Evolutionary conservation across 352 stramenopile species (phyloP).

Genomic region (Pythium pectinolyticum): DNA sequence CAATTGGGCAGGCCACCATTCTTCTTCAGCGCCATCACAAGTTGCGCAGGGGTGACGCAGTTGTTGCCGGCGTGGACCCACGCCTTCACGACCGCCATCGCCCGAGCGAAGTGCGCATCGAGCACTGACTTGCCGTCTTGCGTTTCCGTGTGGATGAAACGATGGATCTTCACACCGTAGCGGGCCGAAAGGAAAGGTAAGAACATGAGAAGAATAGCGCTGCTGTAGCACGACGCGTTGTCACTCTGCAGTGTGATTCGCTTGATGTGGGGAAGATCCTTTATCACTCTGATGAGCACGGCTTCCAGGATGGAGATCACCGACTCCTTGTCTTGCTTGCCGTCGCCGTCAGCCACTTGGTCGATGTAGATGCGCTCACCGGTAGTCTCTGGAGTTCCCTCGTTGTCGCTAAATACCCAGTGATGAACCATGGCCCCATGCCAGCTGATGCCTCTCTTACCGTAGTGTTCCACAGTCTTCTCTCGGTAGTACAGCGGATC

Average conservation of each 20-base stretch:
- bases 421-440: conserved; percentile 29
- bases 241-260: conserved; percentile 28
- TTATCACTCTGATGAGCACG: conserved; percentile 22
- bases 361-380: conserved; percentile 30
- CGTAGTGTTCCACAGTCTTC: conserved; percentile 36
- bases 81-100: not conserved
- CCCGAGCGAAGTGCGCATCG: conserved; percentile 25
- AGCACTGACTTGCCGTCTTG: conserved; percentile 26
- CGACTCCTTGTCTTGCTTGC: conserved; percentile 29
- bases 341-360: conserved; percentile 25
- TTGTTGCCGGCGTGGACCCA: not conserved
- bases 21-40: conserved; percentile 23
- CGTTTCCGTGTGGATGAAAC: conserved; percentile 35
- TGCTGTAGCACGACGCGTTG: conserved; percentile 39
- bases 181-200: conserved; percentile 21
- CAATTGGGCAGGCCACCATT: conserved; percentile 28
- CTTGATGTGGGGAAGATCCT: conserved; percentile 24
- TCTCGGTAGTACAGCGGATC: conserved; percentile 33
- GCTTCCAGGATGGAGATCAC: conserved; percentile 33
- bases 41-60: conserved; percentile 17
- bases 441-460: conserved; percentile 35
- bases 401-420: conserved; percentile 16
- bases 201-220: conserved; percentile 18
- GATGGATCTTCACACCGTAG: conserved; percentile 18
- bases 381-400: not conserved